Conservation (phyloP, 2,329 filamentous ascomycete genomes). For the Hypoxylon sp. region DNA sequence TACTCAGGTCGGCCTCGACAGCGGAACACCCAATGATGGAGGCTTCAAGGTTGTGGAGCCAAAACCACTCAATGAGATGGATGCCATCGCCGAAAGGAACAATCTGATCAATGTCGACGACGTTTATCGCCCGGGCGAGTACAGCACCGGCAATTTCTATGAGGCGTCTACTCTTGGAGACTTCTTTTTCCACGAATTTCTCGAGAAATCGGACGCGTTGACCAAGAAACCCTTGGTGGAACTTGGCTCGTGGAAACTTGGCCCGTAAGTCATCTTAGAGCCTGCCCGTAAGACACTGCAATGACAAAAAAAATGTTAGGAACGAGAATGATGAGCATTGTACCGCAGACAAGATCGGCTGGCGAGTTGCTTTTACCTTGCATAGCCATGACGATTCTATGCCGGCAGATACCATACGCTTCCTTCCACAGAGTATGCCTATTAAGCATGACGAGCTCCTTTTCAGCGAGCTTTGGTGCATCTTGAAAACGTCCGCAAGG, state of each 20-base stretch:
- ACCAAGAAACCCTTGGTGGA: conserved; percentile 4
- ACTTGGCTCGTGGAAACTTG: conserved; percentile 4
- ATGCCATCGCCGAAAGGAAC: conserved; percentile 7
- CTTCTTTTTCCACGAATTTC: background rate
- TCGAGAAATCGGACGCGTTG: no score
- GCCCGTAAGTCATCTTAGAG: background rate
- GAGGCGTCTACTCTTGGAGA: background rate
- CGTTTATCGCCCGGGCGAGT: background rate
- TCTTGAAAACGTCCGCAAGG: background rate
- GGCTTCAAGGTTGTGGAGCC: background rate
- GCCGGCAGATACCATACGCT: conserved; percentile 12
- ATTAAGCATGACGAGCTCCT: conserved; percentile 2
- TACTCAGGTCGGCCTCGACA: conserved; percentile 7
- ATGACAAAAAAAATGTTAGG: no score
- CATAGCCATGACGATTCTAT: conserved; percentile 7
- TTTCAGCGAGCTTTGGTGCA: conserved; percentile 8
- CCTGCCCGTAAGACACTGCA: background rate
- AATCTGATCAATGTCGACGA: background rate
- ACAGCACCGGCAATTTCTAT: conserved; percentile 2
- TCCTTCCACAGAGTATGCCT: background rate
- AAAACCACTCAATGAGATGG: conserved; percentile 6
- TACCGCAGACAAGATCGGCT: no score
- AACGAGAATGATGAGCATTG: no score
- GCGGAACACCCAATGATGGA: conserved; percentile 7
- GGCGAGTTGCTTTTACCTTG: background rate